Evolutionary conservation across 1,139 yeast genomes (phyloP), one percentile per base, ranked within the genome.

Genomic region (Suhomyces maxii): DNA sequence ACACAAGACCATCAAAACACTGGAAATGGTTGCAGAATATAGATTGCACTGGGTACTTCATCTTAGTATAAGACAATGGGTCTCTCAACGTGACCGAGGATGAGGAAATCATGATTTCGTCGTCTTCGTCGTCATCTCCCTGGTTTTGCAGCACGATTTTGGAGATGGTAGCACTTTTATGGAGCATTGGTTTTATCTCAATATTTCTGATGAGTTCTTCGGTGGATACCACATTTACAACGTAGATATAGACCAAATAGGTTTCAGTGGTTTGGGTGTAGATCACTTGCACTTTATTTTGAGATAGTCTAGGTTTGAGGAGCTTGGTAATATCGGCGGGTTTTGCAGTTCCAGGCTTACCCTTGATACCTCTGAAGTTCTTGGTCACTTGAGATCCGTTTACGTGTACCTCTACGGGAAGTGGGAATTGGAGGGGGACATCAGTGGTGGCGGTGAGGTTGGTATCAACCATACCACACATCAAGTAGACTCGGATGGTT

Each of bases 1-100:
- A 86, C 43, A 83, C 77, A 26, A 71, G 60, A 0, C 83, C 84
- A 64, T 86, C 95, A 63, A 86, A 86, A 56, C 93, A 86, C 55
- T 81, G 84, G n/a, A 83, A 63, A 60, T 86, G 95, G 35, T 76
- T 68, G 63, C 93, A 86, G 46, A 66, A 70, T 0, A 73, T 66
- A 2, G 88, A 79, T 54, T 81, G 79, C 2, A 77, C 79, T 0
- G 95, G 93, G 48, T 73, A 66, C 47, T 70, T 69, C 76, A 86
- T 80, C 50, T 83, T 69, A n/a, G 77, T 71, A 53, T 77, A 82
- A 1, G 88, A 78, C 11, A 85, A 66, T 0, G 93, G 91, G 58
- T 89, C 86, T 48, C 75, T 74, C 44, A 86, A 65, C 14, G 85
- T 73, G 40, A 85, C 65, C 2, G 76, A 69, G n/a, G 83, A 77